Evolutionary conservation across 805 yeast species (phyloP).

Genomic region (Candida germanica): DNA sequence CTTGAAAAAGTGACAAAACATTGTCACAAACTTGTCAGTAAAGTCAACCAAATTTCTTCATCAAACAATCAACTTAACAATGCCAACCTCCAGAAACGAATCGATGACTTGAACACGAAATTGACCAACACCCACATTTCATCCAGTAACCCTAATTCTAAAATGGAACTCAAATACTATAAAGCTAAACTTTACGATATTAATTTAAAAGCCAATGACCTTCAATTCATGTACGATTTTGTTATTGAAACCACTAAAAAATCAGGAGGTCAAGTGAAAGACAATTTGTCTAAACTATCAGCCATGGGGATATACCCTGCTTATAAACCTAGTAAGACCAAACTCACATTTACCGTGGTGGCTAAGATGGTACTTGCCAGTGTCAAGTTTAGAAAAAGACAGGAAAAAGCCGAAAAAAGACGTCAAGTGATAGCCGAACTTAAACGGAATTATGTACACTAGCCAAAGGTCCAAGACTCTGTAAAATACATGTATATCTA

Average conservation of each 20-base stretch:
- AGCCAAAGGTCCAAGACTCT: conserved; percentile 20
- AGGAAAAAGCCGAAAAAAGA: conserved; percentile 25
- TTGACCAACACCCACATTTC: conserved; percentile 23
- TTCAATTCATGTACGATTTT: conserved; percentile 32
- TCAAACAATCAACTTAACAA: conserved; percentile 4
- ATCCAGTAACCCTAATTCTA: conserved; percentile 12
- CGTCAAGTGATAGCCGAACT: conserved; percentile 17
- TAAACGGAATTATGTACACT: conserved; percentile 23
- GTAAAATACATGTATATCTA: conserved; percentile 7
- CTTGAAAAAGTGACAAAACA: conserved; percentile 26
- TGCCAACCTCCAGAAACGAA: conserved; percentile 17
- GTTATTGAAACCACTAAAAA: conserved; percentile 27
- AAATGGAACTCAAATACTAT: conserved; percentile 44
- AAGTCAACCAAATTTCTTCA: conserved; percentile 23
- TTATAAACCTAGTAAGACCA: conserved; percentile 9
- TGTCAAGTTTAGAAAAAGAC: conserved; percentile 31
- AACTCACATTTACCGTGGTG: conserved; percentile 27
- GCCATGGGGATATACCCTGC: conserved; percentile 35
- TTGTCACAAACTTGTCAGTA: conserved; percentile 28
- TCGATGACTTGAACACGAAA: conserved; percentile 26
- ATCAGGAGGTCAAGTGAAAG: conserved; percentile 22
- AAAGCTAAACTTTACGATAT: conserved; percentile 47
- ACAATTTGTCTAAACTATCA: conserved; percentile 21
- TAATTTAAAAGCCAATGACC: conserved; percentile 31
- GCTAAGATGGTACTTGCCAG: conserved; percentile 38